Evolutionary conservation across 2,329 filamentous ascomycete species (phyloP).

Genomic region (Colletotrichum limetticola): DNA sequence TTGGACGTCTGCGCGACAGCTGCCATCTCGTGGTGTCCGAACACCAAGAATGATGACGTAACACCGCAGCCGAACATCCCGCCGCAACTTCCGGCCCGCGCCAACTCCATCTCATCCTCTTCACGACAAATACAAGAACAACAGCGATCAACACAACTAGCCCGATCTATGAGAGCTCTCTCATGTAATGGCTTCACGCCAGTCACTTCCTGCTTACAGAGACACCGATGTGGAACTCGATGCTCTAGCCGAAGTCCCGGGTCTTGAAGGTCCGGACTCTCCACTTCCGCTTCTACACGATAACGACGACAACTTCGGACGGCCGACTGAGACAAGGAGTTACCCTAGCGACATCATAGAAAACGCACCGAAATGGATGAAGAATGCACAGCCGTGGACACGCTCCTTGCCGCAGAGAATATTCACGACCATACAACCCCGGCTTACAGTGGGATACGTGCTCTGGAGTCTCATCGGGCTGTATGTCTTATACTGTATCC

Average conservation of each 20-base stretch:
- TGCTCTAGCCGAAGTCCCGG: background rate
- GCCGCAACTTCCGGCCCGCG: background rate
- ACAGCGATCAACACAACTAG: background rate
- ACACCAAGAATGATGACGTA: slow-evolving; percentile 18
- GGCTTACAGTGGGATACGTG: slow-evolving; percentile 48
- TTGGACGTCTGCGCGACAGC: background rate
- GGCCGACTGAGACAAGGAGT: background rate
- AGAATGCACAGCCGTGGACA: background rate
- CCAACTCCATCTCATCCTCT: background rate
- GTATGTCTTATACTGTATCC: slow-evolving; percentile 53
- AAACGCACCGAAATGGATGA: slow-evolving; percentile 18
- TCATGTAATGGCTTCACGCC: background rate
- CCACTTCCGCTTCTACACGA: slow-evolving; percentile 8
- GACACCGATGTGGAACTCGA: slow-evolving; percentile 27
- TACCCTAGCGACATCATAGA: background rate
- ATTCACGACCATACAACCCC: slow-evolving; percentile 41
- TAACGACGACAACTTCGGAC: background rate
- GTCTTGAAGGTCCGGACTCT: slow-evolving; percentile 15
- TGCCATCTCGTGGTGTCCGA: background rate
- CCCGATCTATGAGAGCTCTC: background rate
- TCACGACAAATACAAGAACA: background rate
- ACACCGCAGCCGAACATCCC: background rate
- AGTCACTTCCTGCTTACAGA: background rate
- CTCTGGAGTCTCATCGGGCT: slow-evolving; percentile 40
- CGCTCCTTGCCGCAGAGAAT: background rate